Base-by-base conservation (phyloP, 2,329 filamentous ascomycete species). In the Diaporthe australafricana region DNA sequence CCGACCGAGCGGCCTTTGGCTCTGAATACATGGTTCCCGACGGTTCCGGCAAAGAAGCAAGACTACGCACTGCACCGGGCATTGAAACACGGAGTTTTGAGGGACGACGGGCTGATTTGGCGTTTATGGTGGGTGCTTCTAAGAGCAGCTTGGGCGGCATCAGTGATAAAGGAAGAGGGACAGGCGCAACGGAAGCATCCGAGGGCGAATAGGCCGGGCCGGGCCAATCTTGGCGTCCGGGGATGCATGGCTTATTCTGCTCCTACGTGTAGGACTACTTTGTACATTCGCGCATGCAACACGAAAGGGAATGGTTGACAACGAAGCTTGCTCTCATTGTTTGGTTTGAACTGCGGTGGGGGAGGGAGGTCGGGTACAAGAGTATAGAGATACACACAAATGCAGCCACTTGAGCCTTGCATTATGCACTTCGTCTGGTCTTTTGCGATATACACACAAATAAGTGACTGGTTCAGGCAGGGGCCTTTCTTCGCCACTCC, bases 81-180 rank as follows among this genome's bases (percentile, higher is more conserved):
- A 38, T 57, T 35, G 66, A 40, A 20, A 40, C 30, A 50, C 30
- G 66, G 66, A 38, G 66, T 69, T 69, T 11, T 50, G 17, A 69
- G 35, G 42, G 32, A n/a, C 35, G 27, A 30, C 2, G 50, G 42
- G 35, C 30, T 38, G 35, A 20, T 60, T 42, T 27, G 42, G 53
- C 22, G 45, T 69, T 47, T 25, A 22, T 7, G 53, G 42, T 27
- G 22, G 30, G 5, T 42, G 35, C 53, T 57, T 57, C 25, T 50
- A 8, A 45, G 42, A 69, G 42, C 53, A 45, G 8, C 27, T 7
- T 35, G 22, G 16, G 3, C 35, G 42, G 48, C 52, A 53, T 38
- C 47, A 52, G 42, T 42, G 63, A 67, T 27, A 45, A 47, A 55
- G 42, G 42, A 16, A 42, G 20, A 9, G 8, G 57, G 22, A 22